A percentile compares a stretch with the other conserved stretches of the same genome.
phyloP scores from a whole-genome alignment of 2,329 filamentous ascomycete species.

The Hirsutella rhossiliensis region DNA sequence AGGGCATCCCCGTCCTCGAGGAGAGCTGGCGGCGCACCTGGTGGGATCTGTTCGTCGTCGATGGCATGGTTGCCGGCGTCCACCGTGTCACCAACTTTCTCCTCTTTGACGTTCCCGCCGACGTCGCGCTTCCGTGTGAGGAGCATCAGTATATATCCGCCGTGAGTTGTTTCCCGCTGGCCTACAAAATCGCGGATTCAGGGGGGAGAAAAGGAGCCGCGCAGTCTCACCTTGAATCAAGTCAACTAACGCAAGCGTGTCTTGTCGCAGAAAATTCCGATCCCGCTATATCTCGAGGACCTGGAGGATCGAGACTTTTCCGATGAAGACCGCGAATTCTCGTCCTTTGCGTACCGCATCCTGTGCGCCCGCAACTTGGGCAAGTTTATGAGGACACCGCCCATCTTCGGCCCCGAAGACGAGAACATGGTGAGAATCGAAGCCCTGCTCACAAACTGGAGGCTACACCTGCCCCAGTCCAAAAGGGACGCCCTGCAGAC shows the following conservation, averaged over 20 bases:
- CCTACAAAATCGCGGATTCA: no score
- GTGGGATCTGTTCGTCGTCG: conserved; percentile 77
- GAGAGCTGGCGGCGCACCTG: conserved; percentile 82
- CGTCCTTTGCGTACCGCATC: conserved; percentile 76
- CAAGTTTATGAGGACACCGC: conserved; percentile 52
- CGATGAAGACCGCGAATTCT: conserved; percentile 58
- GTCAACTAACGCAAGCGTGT: neutral
- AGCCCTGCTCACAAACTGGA: conserved; percentile 56
- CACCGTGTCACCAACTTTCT: conserved; percentile 59
- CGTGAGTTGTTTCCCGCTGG: conserved; percentile 26
- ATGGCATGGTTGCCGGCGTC: conserved; percentile 75
- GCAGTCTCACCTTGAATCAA: neutral
- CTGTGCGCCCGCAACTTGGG: conserved; percentile 70
- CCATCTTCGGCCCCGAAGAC: conserved; percentile 39
- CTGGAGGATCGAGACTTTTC: conserved; percentile 68
- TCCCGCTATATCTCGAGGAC: conserved; percentile 54
- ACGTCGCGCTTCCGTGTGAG: conserved; percentile 70
- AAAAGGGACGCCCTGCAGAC: conserved; percentile 60
- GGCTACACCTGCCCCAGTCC: conserved; percentile 59
- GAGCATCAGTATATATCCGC: conserved; percentile 57
- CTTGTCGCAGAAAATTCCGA: conserved; percentile 37
- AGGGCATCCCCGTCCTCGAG: conserved; percentile 55
- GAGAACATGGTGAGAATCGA: conserved; percentile 40
- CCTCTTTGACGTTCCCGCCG: conserved; percentile 53
- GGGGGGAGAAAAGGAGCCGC: neutral